Evolutionary conservation across 2,329 filamentous ascomycete genomes (phyloP).

Genomic region (Xylaria sp.): DNA sequence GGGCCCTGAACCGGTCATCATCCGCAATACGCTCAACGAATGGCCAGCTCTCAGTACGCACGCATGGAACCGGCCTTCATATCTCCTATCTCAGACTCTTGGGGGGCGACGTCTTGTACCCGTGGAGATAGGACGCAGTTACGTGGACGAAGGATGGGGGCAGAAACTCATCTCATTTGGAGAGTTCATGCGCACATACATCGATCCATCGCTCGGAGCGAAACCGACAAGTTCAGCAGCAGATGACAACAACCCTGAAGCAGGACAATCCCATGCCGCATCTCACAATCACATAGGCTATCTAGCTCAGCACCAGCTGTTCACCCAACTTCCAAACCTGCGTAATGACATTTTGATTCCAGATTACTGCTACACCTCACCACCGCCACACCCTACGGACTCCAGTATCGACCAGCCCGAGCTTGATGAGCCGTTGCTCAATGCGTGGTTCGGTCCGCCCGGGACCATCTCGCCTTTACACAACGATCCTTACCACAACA

Average conservation of each 20-base stretch:
- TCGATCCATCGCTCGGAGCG: conserved; percentile 36
- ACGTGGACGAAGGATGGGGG: conserved; percentile 79
- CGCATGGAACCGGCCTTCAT: conserved; percentile 68
- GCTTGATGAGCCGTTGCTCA: conserved; percentile 61
- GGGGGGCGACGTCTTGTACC: conserved; percentile 75
- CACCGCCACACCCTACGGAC: conserved; percentile 50
- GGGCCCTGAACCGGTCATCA: conserved; percentile 58
- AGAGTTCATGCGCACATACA: conserved; percentile 61
- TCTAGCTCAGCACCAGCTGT: conserved; percentile 85
- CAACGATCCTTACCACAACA: conserved; percentile 90
- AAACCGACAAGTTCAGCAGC: not conserved
- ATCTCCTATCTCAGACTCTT: conserved; percentile 70
- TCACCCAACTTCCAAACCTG: conserved; percentile 73
- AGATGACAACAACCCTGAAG: not conserved
- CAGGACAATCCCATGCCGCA: not conserved
- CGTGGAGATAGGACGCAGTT: conserved; percentile 79
- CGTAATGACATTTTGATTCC: conserved; percentile 72
- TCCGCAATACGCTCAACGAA: conserved; percentile 56
- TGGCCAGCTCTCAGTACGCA: conserved; percentile 72
- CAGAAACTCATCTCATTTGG: conserved; percentile 73
- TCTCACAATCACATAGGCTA: conserved; percentile 58
- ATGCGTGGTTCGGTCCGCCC: conserved; percentile 88
- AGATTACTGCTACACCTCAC: conserved; percentile 74
- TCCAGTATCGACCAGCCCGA: conserved; percentile 35
- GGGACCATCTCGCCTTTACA: conserved; percentile 89